A percentile compares a stretch with the other conserved stretches of the same genome.
Evolutionary conservation across 257 asterid species (phyloP).

Genomic region (Capsicum baccatum): DNA sequence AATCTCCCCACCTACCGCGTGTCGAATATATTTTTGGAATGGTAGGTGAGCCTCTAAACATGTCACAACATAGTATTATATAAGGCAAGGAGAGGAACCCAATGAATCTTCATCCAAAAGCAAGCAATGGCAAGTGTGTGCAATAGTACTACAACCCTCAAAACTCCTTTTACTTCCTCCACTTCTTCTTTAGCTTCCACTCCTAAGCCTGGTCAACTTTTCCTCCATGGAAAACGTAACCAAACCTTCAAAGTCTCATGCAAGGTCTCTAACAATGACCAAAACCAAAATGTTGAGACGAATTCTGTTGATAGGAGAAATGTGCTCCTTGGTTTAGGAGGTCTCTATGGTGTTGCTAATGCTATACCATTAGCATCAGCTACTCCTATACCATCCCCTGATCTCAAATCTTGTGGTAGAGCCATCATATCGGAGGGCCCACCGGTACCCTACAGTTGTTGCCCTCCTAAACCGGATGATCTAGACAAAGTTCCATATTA

Average conservation of each 20-base stretch:
- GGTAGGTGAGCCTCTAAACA: background rate
- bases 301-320: slow-evolving; percentile 25
- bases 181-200: background rate
- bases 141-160: background rate
- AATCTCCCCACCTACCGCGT: background rate
- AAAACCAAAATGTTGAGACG: background rate
- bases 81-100: background rate
- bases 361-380: background rate
- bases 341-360: slow-evolving; percentile 27
- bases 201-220: slow-evolving; percentile 23
- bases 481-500: background rate
- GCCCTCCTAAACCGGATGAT: background rate
- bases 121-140: background rate
- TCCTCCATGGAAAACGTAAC: slow-evolving; percentile 10
- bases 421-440: background rate
- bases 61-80: background rate
- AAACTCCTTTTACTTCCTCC: background rate
- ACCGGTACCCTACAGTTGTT: background rate
- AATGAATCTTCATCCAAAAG: background rate
- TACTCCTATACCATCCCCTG: background rate
- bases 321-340: slow-evolving; percentile 28
- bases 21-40: background rate
- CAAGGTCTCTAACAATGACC: background rate
- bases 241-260: slow-evolving; percentile 19
- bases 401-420: background rate